Evolutionary conservation across 1,139 yeast genomes (phyloP), one percentile per base, ranked within the genome.

Genomic region (Magnusiomyces paraingens): DNA sequence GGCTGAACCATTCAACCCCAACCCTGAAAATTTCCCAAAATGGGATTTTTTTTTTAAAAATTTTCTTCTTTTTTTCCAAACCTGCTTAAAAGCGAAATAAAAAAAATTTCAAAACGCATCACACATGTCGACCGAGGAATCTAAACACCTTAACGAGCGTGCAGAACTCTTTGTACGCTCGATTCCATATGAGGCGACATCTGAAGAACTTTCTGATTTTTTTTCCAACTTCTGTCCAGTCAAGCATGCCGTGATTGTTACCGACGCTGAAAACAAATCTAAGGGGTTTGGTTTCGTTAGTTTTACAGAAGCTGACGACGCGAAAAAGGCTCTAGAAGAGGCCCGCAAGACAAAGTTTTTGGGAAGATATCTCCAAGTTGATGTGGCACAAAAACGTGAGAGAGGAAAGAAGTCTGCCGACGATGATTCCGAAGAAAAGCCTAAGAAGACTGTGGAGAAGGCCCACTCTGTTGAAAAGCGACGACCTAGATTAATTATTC

Each of bases 221-320:
- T 93, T 93, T 66, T 86, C 98, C 0, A 89, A 89, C 60, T 85
- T 90, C 70, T 94, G 89, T 1, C 99, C 99, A 3, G 95, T 93
- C 14, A 90, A 86, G 70, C 99, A 93, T 70, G 96, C 98, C 2
- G 94, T 90, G 51, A 80, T 93, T 51, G 99, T 94, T 22, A 86
- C 78, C 49, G 96, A 93, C 67, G 74, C 77, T 14, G 82, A 85
- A 49, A 69, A 70, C 39, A 68, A 72, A 42, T 87, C 96, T 3
- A 80, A 94, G 69, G 98, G 99, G 1, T 94, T 90, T 70, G 99
- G 99, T 6, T 94, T 94, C 70, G 99, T 90, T 17, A 85, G 95
- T 49, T 93, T 94, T 69, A 82, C 88, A 1, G 73, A 80, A 56
- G 91, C 88, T 59, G 96, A 88, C 51, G 99, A 94, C 67, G 87